Conservation (phyloP, 2,329 filamentous ascomycete species). For the Sclerotinia nivalis region DNA sequence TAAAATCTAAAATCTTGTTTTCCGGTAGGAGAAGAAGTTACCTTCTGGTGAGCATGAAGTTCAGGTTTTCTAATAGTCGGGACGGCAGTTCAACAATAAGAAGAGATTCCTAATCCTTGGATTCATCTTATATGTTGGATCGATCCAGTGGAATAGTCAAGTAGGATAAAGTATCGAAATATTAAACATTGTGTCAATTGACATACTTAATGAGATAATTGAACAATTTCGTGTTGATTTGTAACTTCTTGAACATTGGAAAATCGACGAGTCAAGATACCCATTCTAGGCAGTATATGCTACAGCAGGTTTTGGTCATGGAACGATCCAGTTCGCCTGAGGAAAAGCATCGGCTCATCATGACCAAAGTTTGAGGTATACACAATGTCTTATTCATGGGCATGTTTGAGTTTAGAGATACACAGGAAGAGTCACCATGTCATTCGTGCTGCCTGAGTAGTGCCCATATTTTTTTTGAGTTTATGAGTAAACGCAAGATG, state of each 20-base stretch:
- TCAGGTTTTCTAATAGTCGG: neutral
- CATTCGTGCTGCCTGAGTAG: neutral
- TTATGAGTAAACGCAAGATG: neutral
- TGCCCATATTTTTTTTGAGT: neutral
- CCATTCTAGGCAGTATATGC: neutral
- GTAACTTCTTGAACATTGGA: neutral
- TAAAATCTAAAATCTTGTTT: neutral
- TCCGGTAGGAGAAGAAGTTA: neutral
- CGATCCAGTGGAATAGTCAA: neutral
- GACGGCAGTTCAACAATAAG: neutral
- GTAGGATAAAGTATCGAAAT: neutral
- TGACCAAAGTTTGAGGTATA: neutral
- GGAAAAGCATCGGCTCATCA: neutral
- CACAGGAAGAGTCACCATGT: neutral
- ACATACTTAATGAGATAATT: neutral
- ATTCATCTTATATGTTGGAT: neutral
- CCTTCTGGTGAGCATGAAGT: neutral
- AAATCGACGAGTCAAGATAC: neutral
- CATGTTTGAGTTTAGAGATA: neutral
- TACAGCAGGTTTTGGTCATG: neutral
- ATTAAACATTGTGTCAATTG: neutral
- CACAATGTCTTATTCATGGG: neutral
- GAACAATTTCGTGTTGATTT: neutral
- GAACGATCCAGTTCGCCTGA: neutral
- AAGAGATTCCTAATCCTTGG: neutral